phyloP scores from a whole-genome alignment of 768 basidiomycete species.

The Termitomyces sp. region DNA sequence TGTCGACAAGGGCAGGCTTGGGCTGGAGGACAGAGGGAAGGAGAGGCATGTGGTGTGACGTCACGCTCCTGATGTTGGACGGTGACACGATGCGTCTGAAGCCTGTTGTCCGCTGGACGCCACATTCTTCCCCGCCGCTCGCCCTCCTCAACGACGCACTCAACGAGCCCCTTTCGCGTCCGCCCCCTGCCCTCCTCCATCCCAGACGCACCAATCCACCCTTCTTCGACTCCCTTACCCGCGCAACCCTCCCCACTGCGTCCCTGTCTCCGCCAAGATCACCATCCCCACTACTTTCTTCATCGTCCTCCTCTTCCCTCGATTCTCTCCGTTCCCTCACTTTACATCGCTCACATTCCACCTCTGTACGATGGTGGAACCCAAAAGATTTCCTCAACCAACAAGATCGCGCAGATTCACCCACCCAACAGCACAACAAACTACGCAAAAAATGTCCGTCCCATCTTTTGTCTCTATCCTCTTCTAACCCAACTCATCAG shows the following conservation, averaged over 20 bases:
- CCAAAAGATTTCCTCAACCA: slow-evolving; percentile 48
- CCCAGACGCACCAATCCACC: slow-evolving; percentile 37
- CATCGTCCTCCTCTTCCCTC: slow-evolving; percentile 47
- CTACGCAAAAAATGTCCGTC: slow-evolving; percentile 60
- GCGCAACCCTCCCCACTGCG: slow-evolving; percentile 60
- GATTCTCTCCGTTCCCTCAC: slow-evolving; percentile 52
- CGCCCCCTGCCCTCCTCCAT: slow-evolving; percentile 34
- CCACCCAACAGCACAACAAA: slow-evolving; percentile 42
- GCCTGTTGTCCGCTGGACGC: background rate
- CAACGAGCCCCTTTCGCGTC: slow-evolving; percentile 36
- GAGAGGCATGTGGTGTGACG: slow-evolving; percentile 23
- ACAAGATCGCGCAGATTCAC: slow-evolving; percentile 49
- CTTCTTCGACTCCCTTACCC: slow-evolving; percentile 51
- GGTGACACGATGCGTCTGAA: background rate
- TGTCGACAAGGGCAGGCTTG: slow-evolving; percentile 46
- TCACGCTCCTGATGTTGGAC: slow-evolving; percentile 20
- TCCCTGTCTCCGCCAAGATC: slow-evolving; percentile 44
- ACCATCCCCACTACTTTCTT: slow-evolving; percentile 32
- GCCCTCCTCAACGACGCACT: slow-evolving; percentile 43
- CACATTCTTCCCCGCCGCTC: no score
- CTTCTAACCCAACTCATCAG: slow-evolving; percentile 32
- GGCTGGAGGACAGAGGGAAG: slow-evolving; percentile 52
- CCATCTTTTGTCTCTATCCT: background rate
- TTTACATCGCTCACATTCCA: slow-evolving; percentile 15
- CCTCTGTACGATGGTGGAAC: slow-evolving; percentile 48